Conservation (phyloP, 805 yeast species). For the Hanseniaspora guilliermondii region DNA sequence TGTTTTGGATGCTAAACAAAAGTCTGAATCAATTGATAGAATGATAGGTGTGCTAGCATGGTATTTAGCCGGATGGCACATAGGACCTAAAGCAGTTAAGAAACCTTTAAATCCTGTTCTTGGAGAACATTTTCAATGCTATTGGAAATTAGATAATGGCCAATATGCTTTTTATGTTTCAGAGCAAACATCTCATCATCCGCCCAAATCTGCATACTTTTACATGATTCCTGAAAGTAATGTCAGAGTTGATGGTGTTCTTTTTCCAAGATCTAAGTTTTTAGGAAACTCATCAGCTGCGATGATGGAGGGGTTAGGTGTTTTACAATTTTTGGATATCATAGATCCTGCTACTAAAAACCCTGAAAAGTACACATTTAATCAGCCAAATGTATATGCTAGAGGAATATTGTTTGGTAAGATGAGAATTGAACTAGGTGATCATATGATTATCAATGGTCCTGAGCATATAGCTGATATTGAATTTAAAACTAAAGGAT, state of each 20-base stretch:
- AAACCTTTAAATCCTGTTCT: constrained; percentile 91
- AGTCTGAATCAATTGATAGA: constrained; percentile 49
- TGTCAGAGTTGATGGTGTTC: constrained; percentile 79
- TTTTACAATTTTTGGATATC: constrained; percentile 52
- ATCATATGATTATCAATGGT: constrained; percentile 69
- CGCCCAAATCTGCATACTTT: constrained; percentile 93
- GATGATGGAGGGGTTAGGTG: constrained; percentile 85
- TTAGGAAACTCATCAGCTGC: constrained; percentile 95
- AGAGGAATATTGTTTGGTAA: constrained; percentile 87
- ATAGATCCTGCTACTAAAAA: constrained; percentile 32
- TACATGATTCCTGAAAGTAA: constrained; percentile 69
- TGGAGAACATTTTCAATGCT: constrained; percentile 82
- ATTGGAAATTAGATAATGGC: constrained; percentile 75
- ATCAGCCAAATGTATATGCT: constrained; percentile 95
- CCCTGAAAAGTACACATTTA: constrained; percentile 63
- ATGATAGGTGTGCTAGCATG: constrained; percentile 67
- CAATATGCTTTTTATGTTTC: constrained; percentile 71
- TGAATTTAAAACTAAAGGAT: constrained; percentile 91
- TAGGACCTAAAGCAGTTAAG: constrained; percentile 95
- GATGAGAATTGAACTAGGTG: constrained; percentile 83
- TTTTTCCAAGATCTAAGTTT: constrained; percentile 76
- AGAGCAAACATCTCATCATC: constrained; percentile 95
- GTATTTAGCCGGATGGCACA: constrained; percentile 95
- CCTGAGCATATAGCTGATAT: constrained; percentile 57
- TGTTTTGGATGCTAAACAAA: constrained; percentile 52